Base-by-base conservation (phyloP, 306 rosid genomes). In the Vigna angularis region DNA sequence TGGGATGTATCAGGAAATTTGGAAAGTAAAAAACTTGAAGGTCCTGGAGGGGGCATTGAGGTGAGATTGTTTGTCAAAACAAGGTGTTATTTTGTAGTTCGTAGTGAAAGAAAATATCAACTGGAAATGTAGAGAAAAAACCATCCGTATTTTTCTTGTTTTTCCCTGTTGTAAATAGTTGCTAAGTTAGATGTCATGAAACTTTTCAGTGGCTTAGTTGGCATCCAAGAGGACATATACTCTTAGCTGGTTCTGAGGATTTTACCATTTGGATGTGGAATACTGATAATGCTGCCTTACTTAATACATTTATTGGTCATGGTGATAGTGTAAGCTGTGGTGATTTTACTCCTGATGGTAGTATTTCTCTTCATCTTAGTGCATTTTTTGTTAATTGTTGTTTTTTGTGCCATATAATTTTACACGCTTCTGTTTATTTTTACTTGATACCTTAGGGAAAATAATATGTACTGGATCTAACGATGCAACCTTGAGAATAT, bases 291-390 rank as follows among this genome's bases (percentile, higher is more conserved):
- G 87, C 80, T 7, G 77, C 82, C 76, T 86, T 78, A 74, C 90
- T 87, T 73, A 85, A 87, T 61, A 80, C 83, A 70, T 93, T 91
- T 87, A 53, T 85, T 42, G 99, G 99, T 70, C 99, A 95, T 71
- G 92, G 87, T 34, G 66, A 83, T n/a, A 87, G 84, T 34, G 99
- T 95, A 75, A 89, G 90, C 24, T 95, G 98, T 67, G 98, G 99
- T 75, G 96, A 93, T 79, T 95, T 95, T 85, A 95, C 99, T 68
- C 99, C 94, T 10, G 96, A 95, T 91, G 99, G 98, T 93, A 91
- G 48, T 72, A 55, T 56, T 72, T 36, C 79, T 82, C 81, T 83
- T 84, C 71, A 49, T 63, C 79, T 74, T 38, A 57, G 61, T 71
- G 56, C 34, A 61, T 65, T 73, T 20, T 52, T 15, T 68, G 38